Evolutionary conservation across 345 rosid genomes (phyloP).

Genomic region (Acer negundo): DNA sequence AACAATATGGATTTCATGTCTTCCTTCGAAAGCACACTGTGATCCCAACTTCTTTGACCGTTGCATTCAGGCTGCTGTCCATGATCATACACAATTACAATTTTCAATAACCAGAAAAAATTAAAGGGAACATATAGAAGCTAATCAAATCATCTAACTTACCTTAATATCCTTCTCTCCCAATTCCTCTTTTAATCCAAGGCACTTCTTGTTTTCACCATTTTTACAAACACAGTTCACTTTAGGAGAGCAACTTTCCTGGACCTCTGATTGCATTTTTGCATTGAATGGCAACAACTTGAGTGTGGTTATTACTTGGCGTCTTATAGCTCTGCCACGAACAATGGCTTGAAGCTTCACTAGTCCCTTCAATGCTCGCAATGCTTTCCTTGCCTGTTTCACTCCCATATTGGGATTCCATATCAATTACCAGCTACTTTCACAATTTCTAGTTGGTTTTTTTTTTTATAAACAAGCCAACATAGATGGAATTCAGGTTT

Average conservation of each 20-base stretch:
- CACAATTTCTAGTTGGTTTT: neutral
- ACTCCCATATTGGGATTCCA: constrained; percentile 16
- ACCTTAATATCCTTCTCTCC: constrained; percentile 46
- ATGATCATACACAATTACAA: constrained; percentile 4
- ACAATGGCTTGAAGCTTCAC: constrained; percentile 89
- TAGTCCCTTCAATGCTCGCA: constrained; percentile 77
- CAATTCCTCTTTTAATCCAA: constrained; percentile 36
- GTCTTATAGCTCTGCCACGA: constrained; percentile 74
- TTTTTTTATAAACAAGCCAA: neutral
- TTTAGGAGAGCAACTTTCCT: constrained; percentile 17
- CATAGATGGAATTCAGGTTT: neutral
- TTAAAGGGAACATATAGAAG: neutral
- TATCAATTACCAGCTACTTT: neutral
- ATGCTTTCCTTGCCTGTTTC: constrained; percentile 86
- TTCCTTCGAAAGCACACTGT: constrained; percentile 54
- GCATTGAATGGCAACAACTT: constrained; percentile 34
- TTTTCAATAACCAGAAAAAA: neutral
- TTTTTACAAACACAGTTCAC: constrained; percentile 17
- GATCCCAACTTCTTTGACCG: constrained; percentile 59
- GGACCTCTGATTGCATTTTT: constrained; percentile 28
- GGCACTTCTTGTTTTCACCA: constrained; percentile 30
- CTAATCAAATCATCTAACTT: constrained; percentile 13
- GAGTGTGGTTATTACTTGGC: constrained; percentile 27
- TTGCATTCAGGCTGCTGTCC: constrained; percentile 47
- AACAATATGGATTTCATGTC: constrained; percentile 59